Evolutionary conservation across 192 early-diverging fungal genomes (phyloP).

Genomic region (Linnemannia schmuckeri): DNA sequence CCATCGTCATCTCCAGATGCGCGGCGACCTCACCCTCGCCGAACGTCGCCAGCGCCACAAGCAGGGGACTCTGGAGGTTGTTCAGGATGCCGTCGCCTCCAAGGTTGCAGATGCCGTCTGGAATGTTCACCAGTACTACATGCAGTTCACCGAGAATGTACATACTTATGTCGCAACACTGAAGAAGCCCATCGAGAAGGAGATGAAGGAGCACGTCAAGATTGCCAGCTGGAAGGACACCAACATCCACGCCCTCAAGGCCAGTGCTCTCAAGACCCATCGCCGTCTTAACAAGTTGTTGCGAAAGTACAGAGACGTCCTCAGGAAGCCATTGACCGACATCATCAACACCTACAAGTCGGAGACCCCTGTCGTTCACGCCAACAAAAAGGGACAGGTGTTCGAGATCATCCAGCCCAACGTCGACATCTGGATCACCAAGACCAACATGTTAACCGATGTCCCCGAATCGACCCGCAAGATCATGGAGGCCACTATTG

Average conservation of each 20-base stretch:
- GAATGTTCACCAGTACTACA: slow-evolving; percentile 87
- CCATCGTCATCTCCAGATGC: slow-evolving; percentile 64
- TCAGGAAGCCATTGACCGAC: slow-evolving; percentile 81
- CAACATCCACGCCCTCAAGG: slow-evolving; percentile 91
- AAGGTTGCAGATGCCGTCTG: slow-evolving; percentile 66
- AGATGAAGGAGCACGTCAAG: slow-evolving; percentile 93
- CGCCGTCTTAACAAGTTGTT: slow-evolving; percentile 92
- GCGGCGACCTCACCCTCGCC: slow-evolving; percentile 42
- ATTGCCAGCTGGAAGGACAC: slow-evolving; percentile 98
- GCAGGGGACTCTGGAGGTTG: slow-evolving; percentile 40
- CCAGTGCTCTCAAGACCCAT: slow-evolving; percentile 93
- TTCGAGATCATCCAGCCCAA: slow-evolving; percentile 57
- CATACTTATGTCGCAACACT: slow-evolving; percentile 67
- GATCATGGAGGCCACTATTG: slow-evolving; percentile 20
- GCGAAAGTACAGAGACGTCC: slow-evolving; percentile 83
- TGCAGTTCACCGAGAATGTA: slow-evolving; percentile 75
- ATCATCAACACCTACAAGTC: slow-evolving; percentile 68
- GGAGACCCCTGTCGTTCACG: slow-evolving; percentile 41
- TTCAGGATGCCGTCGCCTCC: slow-evolving; percentile 35
- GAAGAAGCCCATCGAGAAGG: slow-evolving; percentile 85
- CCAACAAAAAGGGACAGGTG: slow-evolving; percentile 52
- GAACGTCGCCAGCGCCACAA: slow-evolving; percentile 44
- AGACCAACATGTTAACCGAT: slow-evolving; percentile 42
- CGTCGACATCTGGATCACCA: slow-evolving; percentile 56
- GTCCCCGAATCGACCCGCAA: slow-evolving; percentile 13